These are phyloP conservation scores for Platanthera guangdongensis DNA, from an alignment of 106 monocot species.

Conservation along the genomic window DNA sequence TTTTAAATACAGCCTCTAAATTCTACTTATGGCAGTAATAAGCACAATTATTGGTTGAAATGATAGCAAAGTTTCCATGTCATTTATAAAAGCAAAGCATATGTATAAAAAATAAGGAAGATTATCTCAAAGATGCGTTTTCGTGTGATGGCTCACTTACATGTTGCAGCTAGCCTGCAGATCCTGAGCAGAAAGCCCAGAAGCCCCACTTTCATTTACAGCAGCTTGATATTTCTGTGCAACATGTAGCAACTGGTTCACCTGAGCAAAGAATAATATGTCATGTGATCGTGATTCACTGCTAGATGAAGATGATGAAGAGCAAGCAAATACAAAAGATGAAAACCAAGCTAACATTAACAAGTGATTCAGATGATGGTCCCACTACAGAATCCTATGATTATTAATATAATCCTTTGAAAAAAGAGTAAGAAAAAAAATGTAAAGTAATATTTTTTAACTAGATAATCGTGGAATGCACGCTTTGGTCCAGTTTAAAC, in stretches of 20 bases:
- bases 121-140: not conserved
- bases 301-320: not conserved
- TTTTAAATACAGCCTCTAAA: not conserved
- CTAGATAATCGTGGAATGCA: not conserved
- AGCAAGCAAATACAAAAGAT: not conserved
- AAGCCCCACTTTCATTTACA: constrained; percentile 40
- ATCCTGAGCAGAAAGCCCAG: constrained; percentile 46
- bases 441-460: not conserved
- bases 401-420: not conserved
- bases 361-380: not conserved
- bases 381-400: not conserved
- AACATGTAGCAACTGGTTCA: constrained; percentile 53
- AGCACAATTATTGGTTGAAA: not conserved
- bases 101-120: not conserved
- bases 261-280: constrained; percentile 21
- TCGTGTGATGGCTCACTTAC: constrained; percentile 24
- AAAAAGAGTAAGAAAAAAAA: not conserved
- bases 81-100: not conserved
- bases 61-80: not conserved
- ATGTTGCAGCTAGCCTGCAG: constrained; percentile 49
- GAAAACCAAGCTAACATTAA: constrained; percentile 2
- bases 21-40: not conserved
- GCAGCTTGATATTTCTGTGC: constrained; percentile 61
- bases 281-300: not conserved
- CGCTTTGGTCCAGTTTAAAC: not conserved